Conservation (phyloP, 192 early-diverging fungal species). For the Linnemannia hyalina region DNA sequence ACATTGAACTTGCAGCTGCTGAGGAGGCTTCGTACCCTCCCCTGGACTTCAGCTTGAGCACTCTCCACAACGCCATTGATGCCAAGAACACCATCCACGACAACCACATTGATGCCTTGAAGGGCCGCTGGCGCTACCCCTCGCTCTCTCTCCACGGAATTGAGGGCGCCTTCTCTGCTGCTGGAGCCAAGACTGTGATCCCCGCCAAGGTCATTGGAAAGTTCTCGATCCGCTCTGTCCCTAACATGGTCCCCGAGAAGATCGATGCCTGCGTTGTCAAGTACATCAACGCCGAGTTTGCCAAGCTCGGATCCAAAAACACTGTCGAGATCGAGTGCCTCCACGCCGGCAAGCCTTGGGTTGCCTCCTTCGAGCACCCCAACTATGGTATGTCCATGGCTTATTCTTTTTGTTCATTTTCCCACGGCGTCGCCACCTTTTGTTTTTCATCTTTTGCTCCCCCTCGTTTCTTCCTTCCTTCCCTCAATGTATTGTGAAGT, state of each 20-base stretch:
- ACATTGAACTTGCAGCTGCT: constrained; percentile 57
- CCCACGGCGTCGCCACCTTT: neutral
- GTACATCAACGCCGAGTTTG: constrained; percentile 87
- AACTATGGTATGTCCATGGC: constrained; percentile 79
- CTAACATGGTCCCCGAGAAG: constrained; percentile 90
- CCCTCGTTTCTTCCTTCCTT: neutral
- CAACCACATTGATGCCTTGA: constrained; percentile 82
- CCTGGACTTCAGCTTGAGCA: constrained; percentile 84
- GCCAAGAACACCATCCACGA: constrained; percentile 83
- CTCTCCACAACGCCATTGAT: constrained; percentile 85
- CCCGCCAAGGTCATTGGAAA: constrained; percentile 96
- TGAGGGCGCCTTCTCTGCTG: constrained; percentile 95
- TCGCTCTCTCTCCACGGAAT: constrained; percentile 97
- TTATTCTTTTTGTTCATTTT: neutral
- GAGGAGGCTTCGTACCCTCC: constrained; percentile 87
- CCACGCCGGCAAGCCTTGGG: constrained; percentile 93
- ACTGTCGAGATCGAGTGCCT: constrained; percentile 76
- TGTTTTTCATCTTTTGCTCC: too few species aligned
- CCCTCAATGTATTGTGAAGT: neutral
- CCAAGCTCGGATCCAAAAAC: constrained; percentile 93
- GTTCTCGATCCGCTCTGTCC: constrained; percentile 97
- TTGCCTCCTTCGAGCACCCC: constrained; percentile 89
- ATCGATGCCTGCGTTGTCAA: constrained; percentile 81
- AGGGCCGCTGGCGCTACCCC: constrained; percentile 95
- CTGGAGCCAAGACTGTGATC: constrained; percentile 97